These are phyloP conservation scores for Aspergillus bridgeri DNA, from an alignment of 495 filamentous ascomycete genomes.

Conservation along the genomic window DNA sequence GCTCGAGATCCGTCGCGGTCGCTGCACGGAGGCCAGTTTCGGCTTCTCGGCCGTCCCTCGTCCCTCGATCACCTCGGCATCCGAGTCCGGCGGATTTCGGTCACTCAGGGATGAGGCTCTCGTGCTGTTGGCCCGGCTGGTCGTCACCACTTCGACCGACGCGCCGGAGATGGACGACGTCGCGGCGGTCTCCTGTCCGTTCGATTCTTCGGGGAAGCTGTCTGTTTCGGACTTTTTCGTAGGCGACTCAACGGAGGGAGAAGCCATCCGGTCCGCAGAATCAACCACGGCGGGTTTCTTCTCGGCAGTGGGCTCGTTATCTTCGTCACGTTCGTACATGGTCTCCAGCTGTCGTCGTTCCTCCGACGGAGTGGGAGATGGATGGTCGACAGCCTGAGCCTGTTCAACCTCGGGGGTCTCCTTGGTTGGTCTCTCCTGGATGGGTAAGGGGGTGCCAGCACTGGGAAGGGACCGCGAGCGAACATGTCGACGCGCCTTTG, in stretches of 20 bases:
- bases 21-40: constrained; percentile 28
- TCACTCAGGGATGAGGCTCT: constrained; percentile 24
- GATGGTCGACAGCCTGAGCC: constrained; percentile 10
- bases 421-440: constrained; percentile 1
- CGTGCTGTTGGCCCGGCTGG: constrained; percentile 22
- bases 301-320: constrained; percentile 14
- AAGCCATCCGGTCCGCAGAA: neutral
- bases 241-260: constrained; percentile 1
- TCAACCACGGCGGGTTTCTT: neutral
- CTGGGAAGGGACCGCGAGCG: constrained; percentile 55
- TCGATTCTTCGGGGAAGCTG: neutral
- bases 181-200: constrained; percentile 21
- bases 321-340: constrained; percentile 44
- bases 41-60: constrained; percentile 36
- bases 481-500: constrained; percentile 34
- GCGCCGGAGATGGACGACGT: constrained; percentile 8
- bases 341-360: constrained; percentile 36
- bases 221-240: constrained; percentile 13
- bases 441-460: constrained; percentile 20
- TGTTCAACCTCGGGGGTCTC: constrained; percentile 17
- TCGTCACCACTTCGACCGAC: constrained; percentile 13
- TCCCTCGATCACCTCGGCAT: constrained; percentile 35
- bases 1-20: constrained; percentile 34
- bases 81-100: constrained; percentile 17
- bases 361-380: constrained; percentile 31